A percentile compares a stretch with the other conserved stretches of the same genome.
phyloP scores from a whole-genome alignment of 179 eudicot genomes.

The Vitellaria paradoxa region DNA sequence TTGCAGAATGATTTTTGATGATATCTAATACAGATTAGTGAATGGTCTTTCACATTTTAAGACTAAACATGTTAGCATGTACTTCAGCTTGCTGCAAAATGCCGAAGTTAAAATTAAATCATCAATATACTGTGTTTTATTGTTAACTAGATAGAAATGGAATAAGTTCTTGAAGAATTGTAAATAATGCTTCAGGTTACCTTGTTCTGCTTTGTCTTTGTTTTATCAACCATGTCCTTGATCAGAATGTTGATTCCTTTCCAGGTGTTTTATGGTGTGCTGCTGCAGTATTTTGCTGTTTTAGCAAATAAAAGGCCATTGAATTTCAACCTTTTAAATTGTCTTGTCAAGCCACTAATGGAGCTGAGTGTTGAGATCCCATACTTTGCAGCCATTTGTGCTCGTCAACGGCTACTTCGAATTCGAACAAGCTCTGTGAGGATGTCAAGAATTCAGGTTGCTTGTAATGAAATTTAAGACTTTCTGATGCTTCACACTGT shows the following conservation, averaged over 20 bases:
- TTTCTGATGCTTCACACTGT: not conserved
- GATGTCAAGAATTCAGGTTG: slow-evolving; percentile 83
- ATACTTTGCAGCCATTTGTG: slow-evolving; percentile 91
- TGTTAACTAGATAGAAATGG: not conserved
- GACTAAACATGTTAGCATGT: not conserved
- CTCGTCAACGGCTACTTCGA: slow-evolving; percentile 73
- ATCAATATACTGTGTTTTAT: not conserved
- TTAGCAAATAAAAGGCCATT: slow-evolving; percentile 70
- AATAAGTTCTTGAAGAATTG: not conserved
- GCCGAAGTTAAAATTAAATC: not conserved
- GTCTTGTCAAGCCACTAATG: slow-evolving; percentile 86
- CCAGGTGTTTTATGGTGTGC: slow-evolving; percentile 90
- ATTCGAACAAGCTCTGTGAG: slow-evolving; percentile 65
- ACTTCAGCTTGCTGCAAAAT: not conserved
- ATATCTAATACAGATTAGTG: not conserved
- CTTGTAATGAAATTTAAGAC: not conserved
- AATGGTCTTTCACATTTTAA: not conserved
- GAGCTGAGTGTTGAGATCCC: slow-evolving; percentile 89
- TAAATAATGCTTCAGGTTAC: not conserved
- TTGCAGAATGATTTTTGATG: not conserved
- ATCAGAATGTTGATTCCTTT: slow-evolving; percentile 18
- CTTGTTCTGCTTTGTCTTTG: not conserved
- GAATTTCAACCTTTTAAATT: slow-evolving; percentile 67
- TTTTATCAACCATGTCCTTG: not conserved
- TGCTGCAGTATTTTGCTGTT: slow-evolving; percentile 93